Evolutionary conservation across 371 early-diverging fungal species (phyloP).

Genomic region (Coemansia sp.): DNA sequence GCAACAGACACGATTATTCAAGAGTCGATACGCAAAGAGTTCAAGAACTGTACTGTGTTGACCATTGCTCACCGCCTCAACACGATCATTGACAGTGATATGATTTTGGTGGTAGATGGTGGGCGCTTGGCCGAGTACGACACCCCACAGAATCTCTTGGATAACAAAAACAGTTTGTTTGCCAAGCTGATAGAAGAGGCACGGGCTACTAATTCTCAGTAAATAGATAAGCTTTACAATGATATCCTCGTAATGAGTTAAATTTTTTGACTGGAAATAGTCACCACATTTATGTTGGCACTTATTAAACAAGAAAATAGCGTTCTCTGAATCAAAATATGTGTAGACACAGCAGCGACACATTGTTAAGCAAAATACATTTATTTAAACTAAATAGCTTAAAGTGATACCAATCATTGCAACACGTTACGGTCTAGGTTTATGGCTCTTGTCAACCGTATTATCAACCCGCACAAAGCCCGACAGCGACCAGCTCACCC

Average conservation of each 20-base stretch:
- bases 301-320: background rate
- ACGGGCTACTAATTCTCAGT: slow-evolving; percentile 1
- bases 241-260: too few species aligned
- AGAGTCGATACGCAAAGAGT: slow-evolving; percentile 58
- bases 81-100: slow-evolving; percentile 69
- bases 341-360: too few species aligned
- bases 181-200: slow-evolving; percentile 53
- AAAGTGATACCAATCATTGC: background rate
- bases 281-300: background rate
- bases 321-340: too few species aligned
- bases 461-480: background rate
- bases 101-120: slow-evolving; percentile 67
- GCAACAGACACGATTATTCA: slow-evolving; percentile 65
- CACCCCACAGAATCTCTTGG: slow-evolving; percentile 57
- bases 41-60: slow-evolving; percentile 60
- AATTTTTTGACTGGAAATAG: background rate
- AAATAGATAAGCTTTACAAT: background rate
- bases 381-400: too few species aligned
- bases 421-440: background rate
- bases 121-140: slow-evolving; percentile 68
- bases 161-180: slow-evolving; percentile 56
- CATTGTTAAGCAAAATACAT: too few species aligned
- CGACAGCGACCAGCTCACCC: slow-evolving; percentile 27
- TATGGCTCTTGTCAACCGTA: background rate
- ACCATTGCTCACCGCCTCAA: slow-evolving; percentile 68